Conservation (phyloP, 2,329 filamentous ascomycete genomes). For the Hyphodiscus sp. region DNA sequence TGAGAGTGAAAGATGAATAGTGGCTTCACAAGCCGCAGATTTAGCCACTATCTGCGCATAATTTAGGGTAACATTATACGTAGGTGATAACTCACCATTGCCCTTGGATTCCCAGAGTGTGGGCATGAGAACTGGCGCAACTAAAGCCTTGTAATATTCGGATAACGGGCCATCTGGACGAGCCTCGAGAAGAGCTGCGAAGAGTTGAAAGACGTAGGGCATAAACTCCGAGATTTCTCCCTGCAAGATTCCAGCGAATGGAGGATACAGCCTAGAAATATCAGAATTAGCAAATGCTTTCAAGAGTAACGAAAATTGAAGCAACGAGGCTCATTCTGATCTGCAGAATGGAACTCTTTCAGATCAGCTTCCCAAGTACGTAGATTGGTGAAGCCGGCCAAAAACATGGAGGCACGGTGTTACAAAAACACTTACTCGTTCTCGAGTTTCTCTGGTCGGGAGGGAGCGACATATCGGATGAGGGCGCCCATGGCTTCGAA, state of each 20-base stretch:
- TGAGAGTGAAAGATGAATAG: not conserved
- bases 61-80: not conserved
- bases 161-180: conserved; percentile 75
- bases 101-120: conserved; percentile 85
- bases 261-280: conserved; percentile 49
- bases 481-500: conserved; percentile 92
- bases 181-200: conserved; percentile 82
- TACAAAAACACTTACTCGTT: conserved; percentile 49
- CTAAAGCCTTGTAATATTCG: conserved; percentile 71
- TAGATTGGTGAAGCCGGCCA: not conserved
- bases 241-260: conserved; percentile 73
- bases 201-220: conserved; percentile 93
- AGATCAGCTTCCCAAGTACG: too few relatives aligned
- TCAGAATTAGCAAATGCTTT: not conserved
- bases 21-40: too few relatives aligned
- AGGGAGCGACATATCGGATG: conserved; percentile 65
- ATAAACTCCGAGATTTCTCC: conserved; percentile 86
- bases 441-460: conserved; percentile 68
- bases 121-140: conserved; percentile 74
- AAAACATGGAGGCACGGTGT: not conserved
- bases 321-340: too few relatives aligned
- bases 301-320: not conserved
- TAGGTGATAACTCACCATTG: conserved; percentile 40
- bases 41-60: too few relatives aligned
- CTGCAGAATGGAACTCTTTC: too few relatives aligned